Base-by-base conservation (phyloP, 176 grass and related monocot genomes). In the Carex cristatella region DNA sequence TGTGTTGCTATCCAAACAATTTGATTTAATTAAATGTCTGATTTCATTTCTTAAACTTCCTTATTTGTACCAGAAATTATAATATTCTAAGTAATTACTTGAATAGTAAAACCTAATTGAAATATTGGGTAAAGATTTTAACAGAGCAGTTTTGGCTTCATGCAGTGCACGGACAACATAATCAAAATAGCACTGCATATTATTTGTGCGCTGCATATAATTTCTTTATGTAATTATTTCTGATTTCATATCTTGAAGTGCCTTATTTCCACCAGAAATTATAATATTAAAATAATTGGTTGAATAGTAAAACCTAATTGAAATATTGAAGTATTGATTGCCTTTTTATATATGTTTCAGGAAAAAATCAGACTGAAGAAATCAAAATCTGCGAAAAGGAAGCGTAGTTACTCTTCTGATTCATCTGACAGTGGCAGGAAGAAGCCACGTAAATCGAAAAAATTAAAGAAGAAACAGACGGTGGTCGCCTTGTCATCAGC, bases 341-440 rank as follows among this genome's bases (percentile, higher is more conserved):
- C 18, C 28, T 19, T 48, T 58, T 46, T 10, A 63, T 62, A 16
- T 65, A 5, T 66, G 31, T 83, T 56, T 83, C 63, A 83, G 81
- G 81, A 55, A 33, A 83, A 28, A 69, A 56, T 18, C 40, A 55
- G 42, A 83, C 33, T 54, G 9, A 83, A 67, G 65, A 83, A 83
- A 83, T 54, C 81, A 35, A 83, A 83, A 46, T 83, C 81, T 53
- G 13, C 31, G 5, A 83, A 83, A 69, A 83, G 61, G 65, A 83
- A 83, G 65, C 64, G 44, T 27, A 63, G 31, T 14, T 83, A 8
- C 81, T 83, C 81, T 56, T 69, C 81, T 49, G 81, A 83, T 44
- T 83, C 63, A 1, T 18, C 59, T 53, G 61, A 66, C 5, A 69
- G 23, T 83, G 33, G 5, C 44, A 56, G 23, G 23, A 83, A 83